Evolutionary conservation across 257 asterid species (phyloP).

Genomic region (Lantana camara): DNA sequence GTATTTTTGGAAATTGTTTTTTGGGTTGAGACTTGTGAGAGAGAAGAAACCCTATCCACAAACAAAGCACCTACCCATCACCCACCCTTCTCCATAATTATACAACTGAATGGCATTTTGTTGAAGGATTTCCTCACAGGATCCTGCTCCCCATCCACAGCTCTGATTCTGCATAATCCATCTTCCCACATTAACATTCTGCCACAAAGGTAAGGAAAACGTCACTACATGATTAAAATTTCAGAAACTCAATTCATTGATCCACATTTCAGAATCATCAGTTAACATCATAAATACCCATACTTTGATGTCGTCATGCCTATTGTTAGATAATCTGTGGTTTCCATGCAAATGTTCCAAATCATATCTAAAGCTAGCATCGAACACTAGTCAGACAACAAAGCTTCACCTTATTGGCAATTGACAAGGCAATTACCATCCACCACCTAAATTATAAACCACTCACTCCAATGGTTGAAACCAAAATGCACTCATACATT

Average conservation of each 20-base stretch:
- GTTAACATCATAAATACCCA: not conserved
- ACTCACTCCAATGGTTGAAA: not conserved
- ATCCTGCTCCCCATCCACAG: conserved; percentile 83
- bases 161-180: conserved; percentile 96
- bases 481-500: not conserved
- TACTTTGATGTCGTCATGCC: not conserved
- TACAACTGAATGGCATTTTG: conserved; percentile 98
- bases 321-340: not conserved
- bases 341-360: not conserved
- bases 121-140: conserved; percentile 96
- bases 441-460: not conserved
- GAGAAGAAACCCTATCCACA: conserved; percentile 18
- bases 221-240: not conserved
- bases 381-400: not conserved
- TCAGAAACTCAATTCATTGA: not conserved
- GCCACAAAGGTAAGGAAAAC: conserved; percentile 30
- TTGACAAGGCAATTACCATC: not conserved
- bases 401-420: not conserved
- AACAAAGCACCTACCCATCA: conserved; percentile 87
- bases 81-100: conserved; percentile 99
- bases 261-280: not conserved
- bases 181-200: conserved; percentile 99
- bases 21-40: too few relatives aligned
- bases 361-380: not conserved
- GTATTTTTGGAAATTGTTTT: too few relatives aligned